Percentiles rank a stretch among this genome's conserved stretches.
Conservation (phyloP, 2,329 filamentous ascomycete genomes). For the Trichoderma sp. region DNA sequence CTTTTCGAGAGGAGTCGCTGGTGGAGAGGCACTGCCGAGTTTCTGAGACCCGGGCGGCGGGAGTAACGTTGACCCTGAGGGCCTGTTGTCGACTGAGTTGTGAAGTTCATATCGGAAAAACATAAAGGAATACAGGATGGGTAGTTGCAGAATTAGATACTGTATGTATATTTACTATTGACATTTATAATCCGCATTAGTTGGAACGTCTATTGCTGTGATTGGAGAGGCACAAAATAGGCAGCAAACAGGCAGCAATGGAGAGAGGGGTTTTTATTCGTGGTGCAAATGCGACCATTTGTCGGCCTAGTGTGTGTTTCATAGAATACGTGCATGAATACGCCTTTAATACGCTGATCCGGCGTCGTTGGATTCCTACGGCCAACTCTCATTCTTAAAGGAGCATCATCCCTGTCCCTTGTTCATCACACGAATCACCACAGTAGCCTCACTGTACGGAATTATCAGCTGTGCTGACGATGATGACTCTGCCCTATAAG, state of each 20-base stretch:
- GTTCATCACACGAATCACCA: neutral
- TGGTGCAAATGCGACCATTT: neutral
- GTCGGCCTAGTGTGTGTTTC: neutral
- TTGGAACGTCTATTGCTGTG: neutral
- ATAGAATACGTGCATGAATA: neutral
- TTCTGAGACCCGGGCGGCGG: neutral
- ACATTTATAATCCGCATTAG: neutral
- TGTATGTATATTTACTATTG: neutral
- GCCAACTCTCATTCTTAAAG: neutral
- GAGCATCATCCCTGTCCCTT: neutral
- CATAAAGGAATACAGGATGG: neutral
- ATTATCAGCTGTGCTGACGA: neutral
- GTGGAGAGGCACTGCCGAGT: neutral
- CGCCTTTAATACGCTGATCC: neutral
- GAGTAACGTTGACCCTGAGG: neutral
- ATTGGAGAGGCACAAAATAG: neutral
- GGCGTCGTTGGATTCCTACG: neutral
- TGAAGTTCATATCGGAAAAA: neutral
- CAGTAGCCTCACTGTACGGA: neutral
- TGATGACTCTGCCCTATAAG: neutral
- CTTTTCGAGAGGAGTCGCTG: neutral
- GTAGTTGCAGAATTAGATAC: neutral
- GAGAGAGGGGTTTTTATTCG: neutral
- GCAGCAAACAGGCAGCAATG: neutral
- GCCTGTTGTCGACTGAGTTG: neutral